Evolutionary conservation across 148 eudicot genomes (phyloP).

Genomic region (Heliosperma pusillum): DNA sequence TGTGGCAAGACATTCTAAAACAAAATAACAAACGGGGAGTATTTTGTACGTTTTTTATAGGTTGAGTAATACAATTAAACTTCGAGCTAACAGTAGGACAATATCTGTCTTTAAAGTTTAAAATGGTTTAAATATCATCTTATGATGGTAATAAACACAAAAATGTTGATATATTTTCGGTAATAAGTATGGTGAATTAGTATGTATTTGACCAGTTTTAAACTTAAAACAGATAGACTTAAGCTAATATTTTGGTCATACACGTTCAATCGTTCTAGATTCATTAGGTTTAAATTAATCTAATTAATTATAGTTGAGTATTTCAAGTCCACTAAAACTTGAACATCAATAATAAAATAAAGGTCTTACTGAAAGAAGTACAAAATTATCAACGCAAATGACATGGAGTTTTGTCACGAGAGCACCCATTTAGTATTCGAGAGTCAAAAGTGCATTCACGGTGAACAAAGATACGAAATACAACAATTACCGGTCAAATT

Average conservation of each 20-base stretch:
- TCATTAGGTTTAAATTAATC: background rate
- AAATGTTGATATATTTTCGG: too few relatives aligned
- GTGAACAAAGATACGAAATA: background rate
- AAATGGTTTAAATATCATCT: too few relatives aligned
- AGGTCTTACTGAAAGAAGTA: background rate
- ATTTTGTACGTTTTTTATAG: too few relatives aligned
- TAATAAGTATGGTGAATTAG: too few relatives aligned
- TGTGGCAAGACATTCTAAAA: too few relatives aligned
- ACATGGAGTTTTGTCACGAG: slow-evolving; percentile 11
- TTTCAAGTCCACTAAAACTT: background rate
- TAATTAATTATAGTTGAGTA: background rate
- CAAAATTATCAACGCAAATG: slow-evolving; percentile 11
- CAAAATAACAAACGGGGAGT: too few relatives aligned
- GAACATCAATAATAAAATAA: background rate
- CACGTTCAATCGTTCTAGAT: slow-evolving; percentile 13
- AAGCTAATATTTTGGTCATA: slow-evolving; percentile 3
- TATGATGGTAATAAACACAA: too few relatives aligned
- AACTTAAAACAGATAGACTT: too few relatives aligned
- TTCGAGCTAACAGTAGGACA: too few relatives aligned
- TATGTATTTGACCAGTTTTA: too few relatives aligned
- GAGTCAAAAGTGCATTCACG: slow-evolving; percentile 7
- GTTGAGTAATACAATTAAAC: too few relatives aligned
- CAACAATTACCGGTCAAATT: background rate
- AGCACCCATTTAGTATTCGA: slow-evolving; percentile 1
- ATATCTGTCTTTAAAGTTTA: too few relatives aligned